Conservation (phyloP, 2,329 filamentous ascomycete species). For the Claviceps maximensis region DNA sequence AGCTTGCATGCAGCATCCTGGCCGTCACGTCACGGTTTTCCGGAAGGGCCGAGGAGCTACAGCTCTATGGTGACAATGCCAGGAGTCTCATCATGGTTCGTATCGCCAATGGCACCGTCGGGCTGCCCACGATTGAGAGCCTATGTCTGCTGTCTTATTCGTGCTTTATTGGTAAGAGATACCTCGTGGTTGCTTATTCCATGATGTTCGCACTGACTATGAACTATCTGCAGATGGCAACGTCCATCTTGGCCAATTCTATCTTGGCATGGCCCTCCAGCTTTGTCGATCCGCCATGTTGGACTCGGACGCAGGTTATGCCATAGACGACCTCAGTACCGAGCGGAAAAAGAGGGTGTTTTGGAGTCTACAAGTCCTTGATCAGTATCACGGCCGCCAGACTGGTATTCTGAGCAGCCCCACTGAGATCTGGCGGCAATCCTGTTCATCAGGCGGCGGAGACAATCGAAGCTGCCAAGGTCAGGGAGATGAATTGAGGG, state of each 20-base stretch:
- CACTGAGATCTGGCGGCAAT: constrained; percentile 27
- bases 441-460: constrained; percentile 14
- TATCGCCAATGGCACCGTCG: constrained; percentile 36
- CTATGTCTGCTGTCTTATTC: constrained; percentile 36
- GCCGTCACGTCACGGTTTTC: constrained; percentile 27
- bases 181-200: not conserved
- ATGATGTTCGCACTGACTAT: not conserved
- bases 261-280: constrained; percentile 35
- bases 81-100: constrained; percentile 33
- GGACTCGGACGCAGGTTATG: constrained; percentile 28
- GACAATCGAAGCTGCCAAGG: constrained; percentile 9
- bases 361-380: constrained; percentile 37
- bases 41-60: constrained; percentile 19
- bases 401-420: constrained; percentile 28
- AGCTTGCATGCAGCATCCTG: constrained; percentile 28
- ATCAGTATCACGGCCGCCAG: constrained; percentile 36
- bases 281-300: constrained; percentile 37
- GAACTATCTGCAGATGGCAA: constrained; percentile 37
- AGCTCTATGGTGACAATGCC: constrained; percentile 25
- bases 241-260: constrained; percentile 33
- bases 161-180: constrained; percentile 30
- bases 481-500: constrained; percentile 17
- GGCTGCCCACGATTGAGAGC: constrained; percentile 35
- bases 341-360: constrained; percentile 37
- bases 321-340: constrained; percentile 17